Base-by-base conservation (phyloP, 495 filamentous ascomycete genomes). In the Penicillium egyptiacum region DNA sequence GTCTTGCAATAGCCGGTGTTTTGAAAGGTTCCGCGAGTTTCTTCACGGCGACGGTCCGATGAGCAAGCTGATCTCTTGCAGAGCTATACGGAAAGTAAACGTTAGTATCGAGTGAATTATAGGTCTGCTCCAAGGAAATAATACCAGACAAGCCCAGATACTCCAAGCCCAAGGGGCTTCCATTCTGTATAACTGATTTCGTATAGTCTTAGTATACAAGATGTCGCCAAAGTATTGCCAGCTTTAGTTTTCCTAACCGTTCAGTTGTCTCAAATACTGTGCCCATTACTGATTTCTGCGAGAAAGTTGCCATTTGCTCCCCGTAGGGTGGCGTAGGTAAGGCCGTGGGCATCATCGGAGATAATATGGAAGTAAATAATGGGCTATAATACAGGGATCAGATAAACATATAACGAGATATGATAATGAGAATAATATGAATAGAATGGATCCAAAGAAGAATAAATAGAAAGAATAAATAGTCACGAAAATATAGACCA, bases 11-110 rank as follows among this genome's bases (percentile, higher is more conserved):
- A 40, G 96, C 91, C 2, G 90, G 91, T 11, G 94, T 96, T 79
- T 91, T 94, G 78, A 98, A 98, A 5, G 94, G 94, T 79, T 98
- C 96, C 87, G 96, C 96, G 64, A 98, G 96, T 80, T 98, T 98
- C 84, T 98, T 98, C 61, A 98, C 91, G 37, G 94, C 94, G 48
- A 98, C 93, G 66, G 89, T 90, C 64, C 91, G 88, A 64, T 81
- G 85, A 39, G 90, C 92, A 64, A 98, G 89, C 77, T 96, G 90
- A 70, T 98, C 94, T 75, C 87, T 91, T 43, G 94, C 94, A 41
- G 94, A 96, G 73, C 93, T 98, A 14, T 30, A 28, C 23, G 8
- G 1, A 14, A 33, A 12, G 17, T 31, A 47, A 41, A n/a, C 43
- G 31, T 58, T 56, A 50, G 63, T 57, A 22, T 40, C 33, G 16